phyloP scores from a whole-genome alignment of 2,329 filamentous ascomycete genomes.

The Cadophora luteo-olivacea region DNA sequence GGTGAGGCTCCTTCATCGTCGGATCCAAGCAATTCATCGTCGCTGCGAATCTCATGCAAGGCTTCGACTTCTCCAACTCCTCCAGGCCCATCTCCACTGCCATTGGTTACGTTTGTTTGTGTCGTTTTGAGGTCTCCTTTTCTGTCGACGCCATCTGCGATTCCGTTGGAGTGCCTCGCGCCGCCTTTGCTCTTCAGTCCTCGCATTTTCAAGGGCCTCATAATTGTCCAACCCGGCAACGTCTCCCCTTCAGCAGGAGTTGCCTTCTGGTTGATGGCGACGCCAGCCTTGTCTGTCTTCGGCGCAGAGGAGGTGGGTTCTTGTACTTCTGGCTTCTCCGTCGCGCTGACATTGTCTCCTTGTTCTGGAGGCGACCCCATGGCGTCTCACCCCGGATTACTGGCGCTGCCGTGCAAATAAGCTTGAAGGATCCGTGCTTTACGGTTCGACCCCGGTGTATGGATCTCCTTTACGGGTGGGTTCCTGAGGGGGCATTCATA shows the following conservation, averaged over 20 bases:
- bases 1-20: conserved; percentile 28
- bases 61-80: conserved; percentile 35
- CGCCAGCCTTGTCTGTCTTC: conserved; percentile 15
- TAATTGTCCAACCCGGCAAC: conserved; percentile 38
- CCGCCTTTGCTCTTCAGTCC: conserved; percentile 28
- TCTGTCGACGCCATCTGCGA: conserved; percentile 24
- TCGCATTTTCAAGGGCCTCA: conserved; percentile 36
- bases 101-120: conserved; percentile 30
- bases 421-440: conserved; percentile 12
- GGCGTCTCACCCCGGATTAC: conserved; percentile 21
- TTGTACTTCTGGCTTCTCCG: conserved; percentile 22
- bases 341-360: conserved; percentile 13
- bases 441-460: neutral
- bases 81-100: conserved; percentile 20
- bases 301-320: conserved; percentile 17
- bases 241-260: conserved; percentile 20
- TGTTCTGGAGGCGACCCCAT: conserved; percentile 14
- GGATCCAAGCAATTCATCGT: conserved; percentile 41
- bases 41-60: conserved; percentile 40
- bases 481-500: neutral
- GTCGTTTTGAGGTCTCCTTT: conserved; percentile 31
- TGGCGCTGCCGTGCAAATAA: conserved; percentile 7
- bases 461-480: neutral
- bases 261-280: conserved; percentile 21
- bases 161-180: conserved; percentile 10